Evolutionary conservation across 2,329 filamentous ascomycete genomes (phyloP).

Genomic region (Fusarium euwallaceae): DNA sequence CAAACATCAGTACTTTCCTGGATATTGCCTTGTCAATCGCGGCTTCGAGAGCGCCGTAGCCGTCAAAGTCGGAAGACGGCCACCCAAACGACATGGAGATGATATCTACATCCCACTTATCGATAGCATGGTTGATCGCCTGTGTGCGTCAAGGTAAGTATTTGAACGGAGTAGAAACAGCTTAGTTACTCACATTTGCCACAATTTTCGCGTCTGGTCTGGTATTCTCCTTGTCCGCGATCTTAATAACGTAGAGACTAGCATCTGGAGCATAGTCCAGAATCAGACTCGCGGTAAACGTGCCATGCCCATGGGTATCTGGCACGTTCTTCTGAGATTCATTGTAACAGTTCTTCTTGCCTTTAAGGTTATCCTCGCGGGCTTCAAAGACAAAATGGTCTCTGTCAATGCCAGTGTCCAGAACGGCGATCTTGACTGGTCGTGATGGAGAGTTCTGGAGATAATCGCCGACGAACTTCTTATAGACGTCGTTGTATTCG

Average conservation of each 20-base stretch:
- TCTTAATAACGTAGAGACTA: background rate
- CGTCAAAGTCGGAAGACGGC: constrained; percentile 4
- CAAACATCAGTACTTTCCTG: constrained; percentile 6
- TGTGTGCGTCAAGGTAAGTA: background rate
- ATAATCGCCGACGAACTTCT: background rate
- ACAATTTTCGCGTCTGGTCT: background rate
- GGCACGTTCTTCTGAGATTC: background rate
- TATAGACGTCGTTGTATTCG: background rate
- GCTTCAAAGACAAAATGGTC: constrained; percentile 9
- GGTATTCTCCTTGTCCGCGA: background rate
- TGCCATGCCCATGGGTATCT: background rate
- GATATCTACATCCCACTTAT: background rate
- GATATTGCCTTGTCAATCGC: constrained; percentile 2
- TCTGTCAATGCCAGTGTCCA: constrained; percentile 12
- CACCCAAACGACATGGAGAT: constrained; percentile 19
- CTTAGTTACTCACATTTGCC: background rate
- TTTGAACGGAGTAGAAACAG: background rate
- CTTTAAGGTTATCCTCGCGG: background rate
- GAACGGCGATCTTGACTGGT: background rate
- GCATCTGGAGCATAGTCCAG: background rate
- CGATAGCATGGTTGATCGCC: background rate
- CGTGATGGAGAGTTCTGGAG: background rate
- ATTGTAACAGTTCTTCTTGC: constrained; percentile 10
- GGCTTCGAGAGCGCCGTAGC: background rate
- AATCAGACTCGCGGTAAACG: background rate